Evolutionary conservation across 352 stramenopile genomes (phyloP).

Genomic region (Aphanomyces astaci): DNA sequence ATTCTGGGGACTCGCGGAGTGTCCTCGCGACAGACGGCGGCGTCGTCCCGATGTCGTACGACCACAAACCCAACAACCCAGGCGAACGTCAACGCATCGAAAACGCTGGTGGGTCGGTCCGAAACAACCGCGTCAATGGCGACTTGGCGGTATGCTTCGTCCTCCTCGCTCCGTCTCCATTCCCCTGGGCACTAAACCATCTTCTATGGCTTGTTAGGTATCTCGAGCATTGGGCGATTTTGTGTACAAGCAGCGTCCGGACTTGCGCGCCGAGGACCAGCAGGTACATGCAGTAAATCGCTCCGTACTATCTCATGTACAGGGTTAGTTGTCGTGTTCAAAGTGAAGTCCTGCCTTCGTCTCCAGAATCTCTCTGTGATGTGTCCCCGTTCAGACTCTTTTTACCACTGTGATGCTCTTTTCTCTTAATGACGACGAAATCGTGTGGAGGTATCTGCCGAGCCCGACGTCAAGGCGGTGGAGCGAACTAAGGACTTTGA

Average conservation of each 20-base stretch:
- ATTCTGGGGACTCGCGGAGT: conserved; percentile 71
- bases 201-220: conserved; percentile 35
- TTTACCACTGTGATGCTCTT: neutral
- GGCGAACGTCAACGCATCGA: conserved; percentile 59
- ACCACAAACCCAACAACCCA: conserved; percentile 89
- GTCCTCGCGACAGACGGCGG: conserved; percentile 46
- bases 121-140: conserved; percentile 72
- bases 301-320: too few relatives aligned
- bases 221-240: conserved; percentile 73
- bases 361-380: too few relatives aligned
- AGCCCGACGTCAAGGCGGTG: conserved; percentile 84
- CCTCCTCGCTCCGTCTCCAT: conserved; percentile 29
- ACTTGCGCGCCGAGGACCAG: conserved; percentile 55
- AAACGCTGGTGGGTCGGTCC: conserved; percentile 57
- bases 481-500: conserved; percentile 74
- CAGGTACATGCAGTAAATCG: conserved; percentile 46
- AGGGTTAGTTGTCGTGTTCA: too few relatives aligned
- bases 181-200: neutral
- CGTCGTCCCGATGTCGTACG: conserved; percentile 73
- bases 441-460: conserved; percentile 46
- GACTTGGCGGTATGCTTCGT: conserved; percentile 57
- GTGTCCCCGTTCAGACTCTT: neutral
- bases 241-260: conserved; percentile 60
- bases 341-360: too few relatives aligned
- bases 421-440: neutral